These are phyloP conservation scores for Globisporangium heterothallicum DNA, from an alignment of 352 stramenopile genomes.

Conservation along the genomic window DNA sequence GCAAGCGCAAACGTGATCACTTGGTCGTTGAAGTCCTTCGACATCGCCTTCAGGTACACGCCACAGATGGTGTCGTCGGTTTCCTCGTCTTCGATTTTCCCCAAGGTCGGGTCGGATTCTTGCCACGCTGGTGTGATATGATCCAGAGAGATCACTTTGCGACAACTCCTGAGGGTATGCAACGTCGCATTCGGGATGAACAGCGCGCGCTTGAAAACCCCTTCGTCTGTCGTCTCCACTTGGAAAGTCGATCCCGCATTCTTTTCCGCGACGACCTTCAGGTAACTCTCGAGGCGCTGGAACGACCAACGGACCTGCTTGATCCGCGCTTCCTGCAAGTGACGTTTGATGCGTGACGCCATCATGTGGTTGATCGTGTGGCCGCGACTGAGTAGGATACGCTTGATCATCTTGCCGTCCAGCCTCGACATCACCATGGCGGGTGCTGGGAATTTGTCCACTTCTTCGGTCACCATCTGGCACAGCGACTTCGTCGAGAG, in stretches of 20 bases:
- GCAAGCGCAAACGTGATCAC: conserved; percentile 60
- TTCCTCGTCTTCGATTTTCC: conserved; percentile 46
- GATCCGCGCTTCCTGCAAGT: conserved; percentile 57
- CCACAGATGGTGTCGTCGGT: conserved; percentile 68
- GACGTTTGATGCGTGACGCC: conserved; percentile 72
- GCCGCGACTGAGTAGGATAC: conserved; percentile 60
- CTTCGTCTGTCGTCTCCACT: conserved; percentile 43
- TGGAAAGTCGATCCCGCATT: conserved; percentile 53
- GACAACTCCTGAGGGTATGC: conserved; percentile 47
- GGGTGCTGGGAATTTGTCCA: conserved; percentile 54
- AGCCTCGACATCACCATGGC: conserved; percentile 59
- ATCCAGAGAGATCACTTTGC: conserved; percentile 59
- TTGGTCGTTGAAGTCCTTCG: conserved; percentile 72
- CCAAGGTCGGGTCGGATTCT: conserved; percentile 25
- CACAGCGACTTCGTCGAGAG: conserved; percentile 75
- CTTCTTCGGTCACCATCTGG: conserved; percentile 65
- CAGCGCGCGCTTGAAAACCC: conserved; percentile 55
- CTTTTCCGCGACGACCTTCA: conserved; percentile 59
- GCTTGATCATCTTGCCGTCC: conserved; percentile 70
- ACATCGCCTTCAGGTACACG: conserved; percentile 66
- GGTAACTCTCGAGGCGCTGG: conserved; percentile 57
- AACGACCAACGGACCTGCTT: conserved; percentile 57
- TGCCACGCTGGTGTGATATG: conserved; percentile 41
- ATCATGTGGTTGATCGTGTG: conserved; percentile 83
- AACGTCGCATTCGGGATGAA: conserved; percentile 54